phyloP scores from a whole-genome alignment of 2,329 filamentous ascomycete genomes.

The Verticillium klebahnii region DNA sequence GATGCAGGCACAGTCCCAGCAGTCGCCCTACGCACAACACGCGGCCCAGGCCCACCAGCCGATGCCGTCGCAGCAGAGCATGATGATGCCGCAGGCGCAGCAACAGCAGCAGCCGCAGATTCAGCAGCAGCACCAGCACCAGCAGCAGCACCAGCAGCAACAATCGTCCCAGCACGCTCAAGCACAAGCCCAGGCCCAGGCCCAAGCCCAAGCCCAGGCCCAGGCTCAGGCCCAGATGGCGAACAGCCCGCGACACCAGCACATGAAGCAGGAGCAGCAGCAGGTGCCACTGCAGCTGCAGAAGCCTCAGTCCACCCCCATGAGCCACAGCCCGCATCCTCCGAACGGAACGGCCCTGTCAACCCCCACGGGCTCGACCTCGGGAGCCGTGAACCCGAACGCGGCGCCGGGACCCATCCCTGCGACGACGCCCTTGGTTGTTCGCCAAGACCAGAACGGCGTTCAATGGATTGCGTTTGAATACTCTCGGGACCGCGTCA shows the following conservation, averaged over 20 bases:
- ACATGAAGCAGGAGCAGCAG: constrained; percentile 60
- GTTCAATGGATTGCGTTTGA: constrained; percentile 99
- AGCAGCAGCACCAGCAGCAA: constrained; percentile 39
- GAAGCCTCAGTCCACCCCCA: constrained; percentile 42
- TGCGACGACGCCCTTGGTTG: constrained; percentile 89
- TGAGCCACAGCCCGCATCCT: constrained; percentile 26
- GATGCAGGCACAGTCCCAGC: constrained; percentile 58
- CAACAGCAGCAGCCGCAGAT: constrained; percentile 48
- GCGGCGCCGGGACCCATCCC: constrained; percentile 95
- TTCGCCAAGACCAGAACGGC: constrained; percentile 90
- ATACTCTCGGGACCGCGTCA: constrained; percentile 92
- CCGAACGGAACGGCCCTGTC: constrained; percentile 39
- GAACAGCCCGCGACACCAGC: constrained; percentile 55
- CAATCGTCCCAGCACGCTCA: constrained; percentile 13
- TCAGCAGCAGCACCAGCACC: constrained; percentile 43
- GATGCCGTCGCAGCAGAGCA: constrained; percentile 59
- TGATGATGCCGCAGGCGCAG: constrained; percentile 59
- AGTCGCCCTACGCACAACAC: constrained; percentile 58
- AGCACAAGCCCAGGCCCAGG: constrained; percentile 36
- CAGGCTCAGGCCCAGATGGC: constrained; percentile 50
- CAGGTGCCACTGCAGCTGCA: constrained; percentile 60
- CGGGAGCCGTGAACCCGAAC: constrained; percentile 69
- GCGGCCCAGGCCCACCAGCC: constrained; percentile 49
- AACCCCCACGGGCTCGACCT: constrained; percentile 39
- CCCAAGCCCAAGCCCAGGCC: constrained; percentile 34